Evolutionary conservation across 1,284 basidiomycete species (phyloP).

Genomic region (Stygiomarasmius scandens): DNA sequence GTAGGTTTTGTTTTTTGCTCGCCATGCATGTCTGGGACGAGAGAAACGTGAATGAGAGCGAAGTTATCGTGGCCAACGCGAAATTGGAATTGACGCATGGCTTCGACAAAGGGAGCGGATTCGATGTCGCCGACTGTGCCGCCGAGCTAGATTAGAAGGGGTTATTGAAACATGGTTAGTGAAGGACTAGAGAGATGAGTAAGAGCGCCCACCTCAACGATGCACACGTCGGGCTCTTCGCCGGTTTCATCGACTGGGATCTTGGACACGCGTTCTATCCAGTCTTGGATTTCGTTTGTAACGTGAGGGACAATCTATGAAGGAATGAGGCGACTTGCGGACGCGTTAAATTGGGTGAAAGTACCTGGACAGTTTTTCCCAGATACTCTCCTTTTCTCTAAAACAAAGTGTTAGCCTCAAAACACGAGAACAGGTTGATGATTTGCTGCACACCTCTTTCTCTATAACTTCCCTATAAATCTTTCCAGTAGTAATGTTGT

Average conservation of each 20-base stretch:
- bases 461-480: constrained; percentile 98
- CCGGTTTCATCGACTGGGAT: constrained; percentile 94
- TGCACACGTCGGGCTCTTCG: constrained; percentile 95
- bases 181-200: neutral
- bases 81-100: constrained; percentile 99
- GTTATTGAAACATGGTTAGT: constrained; percentile 7
- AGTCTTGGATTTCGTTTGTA: constrained; percentile 97
- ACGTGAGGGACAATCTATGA: constrained; percentile 93
- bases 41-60: constrained; percentile 96
- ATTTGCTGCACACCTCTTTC: constrained; percentile 75
- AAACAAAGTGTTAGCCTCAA: constrained; percentile 11
- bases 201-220: constrained; percentile 75
- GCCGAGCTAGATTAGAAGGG: constrained; percentile 83
- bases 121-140: constrained; percentile 97
- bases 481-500: constrained; percentile 99
- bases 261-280: constrained; percentile 95
- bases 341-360: constrained; percentile 17
- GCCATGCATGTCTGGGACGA: constrained; percentile 97
- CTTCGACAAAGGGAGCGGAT: constrained; percentile 96
- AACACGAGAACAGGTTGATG: constrained; percentile 4
- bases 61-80: constrained; percentile 97
- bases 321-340: neutral
- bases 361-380: constrained; percentile 92
- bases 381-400: constrained; percentile 95
- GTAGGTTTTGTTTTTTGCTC: constrained; percentile 99